Evolutionary conservation across 192 early-diverging fungal species (phyloP).

Genomic region (Obelidium mucronatum): DNA sequence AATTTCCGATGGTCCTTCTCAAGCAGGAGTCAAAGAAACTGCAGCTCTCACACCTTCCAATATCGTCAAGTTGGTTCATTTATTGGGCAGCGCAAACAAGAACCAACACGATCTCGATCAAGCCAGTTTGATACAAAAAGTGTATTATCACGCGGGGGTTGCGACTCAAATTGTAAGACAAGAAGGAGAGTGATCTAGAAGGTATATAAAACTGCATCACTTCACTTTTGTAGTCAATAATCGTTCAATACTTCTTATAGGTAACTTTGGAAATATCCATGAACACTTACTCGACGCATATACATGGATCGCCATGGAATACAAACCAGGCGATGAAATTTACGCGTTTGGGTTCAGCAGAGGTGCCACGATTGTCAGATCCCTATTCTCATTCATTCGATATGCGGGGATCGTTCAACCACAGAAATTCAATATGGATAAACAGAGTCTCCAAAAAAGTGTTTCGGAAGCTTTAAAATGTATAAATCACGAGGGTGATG

Average conservation of each 20-base stretch:
- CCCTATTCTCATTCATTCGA: slow-evolving; percentile 36
- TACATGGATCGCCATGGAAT: slow-evolving; percentile 29
- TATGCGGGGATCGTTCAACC: slow-evolving; percentile 16
- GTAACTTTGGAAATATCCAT: slow-evolving; percentile 33
- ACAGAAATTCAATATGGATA: background rate
- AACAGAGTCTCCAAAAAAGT: background rate
- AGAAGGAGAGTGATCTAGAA: background rate
- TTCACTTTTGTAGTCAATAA: slow-evolving; percentile 2
- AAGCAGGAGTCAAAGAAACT: slow-evolving; percentile 10
- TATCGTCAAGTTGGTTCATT: slow-evolving; percentile 12
- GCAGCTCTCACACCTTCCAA: slow-evolving; percentile 3
- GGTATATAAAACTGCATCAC: background rate
- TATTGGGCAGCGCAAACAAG: background rate
- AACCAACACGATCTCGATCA: background rate
- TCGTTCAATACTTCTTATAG: background rate
- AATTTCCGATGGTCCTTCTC: background rate
- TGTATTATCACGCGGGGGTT: slow-evolving; percentile 36
- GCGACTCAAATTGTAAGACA: slow-evolving; percentile 22
- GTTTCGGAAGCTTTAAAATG: slow-evolving; percentile 19
- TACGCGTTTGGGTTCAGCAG: slow-evolving; percentile 36
- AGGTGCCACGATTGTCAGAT: slow-evolving; percentile 36
- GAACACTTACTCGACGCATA: slow-evolving; percentile 32
- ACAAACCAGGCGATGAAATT: slow-evolving; percentile 32
- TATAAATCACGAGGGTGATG: no score
- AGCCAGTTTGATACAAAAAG: background rate